phyloP scores from a whole-genome alignment of 176 grass and related monocot species.

The Avena eriantha region DNA sequence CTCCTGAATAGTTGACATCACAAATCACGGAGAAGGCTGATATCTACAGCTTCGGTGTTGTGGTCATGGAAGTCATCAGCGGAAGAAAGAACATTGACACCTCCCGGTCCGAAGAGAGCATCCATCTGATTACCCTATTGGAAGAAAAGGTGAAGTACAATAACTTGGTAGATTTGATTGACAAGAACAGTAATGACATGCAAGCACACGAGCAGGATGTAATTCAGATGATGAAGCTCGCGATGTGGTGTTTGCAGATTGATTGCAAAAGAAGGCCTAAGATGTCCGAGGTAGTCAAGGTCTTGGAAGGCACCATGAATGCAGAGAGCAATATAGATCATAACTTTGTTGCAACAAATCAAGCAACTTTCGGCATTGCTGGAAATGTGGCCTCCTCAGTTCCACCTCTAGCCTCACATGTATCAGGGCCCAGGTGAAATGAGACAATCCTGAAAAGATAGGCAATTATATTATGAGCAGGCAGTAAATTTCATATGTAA shows the following conservation, averaged over 20 bases:
- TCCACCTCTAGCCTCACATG: constrained; percentile 35
- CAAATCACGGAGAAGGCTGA: too few species aligned
- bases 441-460: not conserved
- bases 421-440: constrained; percentile 41
- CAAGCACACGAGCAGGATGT: too few species aligned
- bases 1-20: too few species aligned
- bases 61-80: not conserved
- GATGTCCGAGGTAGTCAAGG: constrained; percentile 11
- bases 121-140: not conserved
- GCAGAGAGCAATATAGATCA: constrained; percentile 41
- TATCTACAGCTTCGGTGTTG: not conserved
- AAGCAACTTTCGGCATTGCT: not conserved
- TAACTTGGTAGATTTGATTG: too few species aligned
- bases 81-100: constrained; percentile 12
- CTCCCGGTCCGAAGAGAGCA: not conserved
- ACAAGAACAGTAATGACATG: too few species aligned
- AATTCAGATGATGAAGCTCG: too few species aligned
- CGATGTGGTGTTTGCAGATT: constrained; percentile 26
- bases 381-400: not conserved
- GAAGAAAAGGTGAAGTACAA: too few species aligned
- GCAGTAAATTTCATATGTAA: not conserved
- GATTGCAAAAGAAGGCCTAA: constrained; percentile 54
- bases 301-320: constrained; percentile 49
- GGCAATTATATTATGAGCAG: not conserved
- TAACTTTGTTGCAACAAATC: constrained; percentile 33